Evolutionary conservation across 2,329 filamentous ascomycete species (phyloP).

Genomic region (Ilyonectria sp.): DNA sequence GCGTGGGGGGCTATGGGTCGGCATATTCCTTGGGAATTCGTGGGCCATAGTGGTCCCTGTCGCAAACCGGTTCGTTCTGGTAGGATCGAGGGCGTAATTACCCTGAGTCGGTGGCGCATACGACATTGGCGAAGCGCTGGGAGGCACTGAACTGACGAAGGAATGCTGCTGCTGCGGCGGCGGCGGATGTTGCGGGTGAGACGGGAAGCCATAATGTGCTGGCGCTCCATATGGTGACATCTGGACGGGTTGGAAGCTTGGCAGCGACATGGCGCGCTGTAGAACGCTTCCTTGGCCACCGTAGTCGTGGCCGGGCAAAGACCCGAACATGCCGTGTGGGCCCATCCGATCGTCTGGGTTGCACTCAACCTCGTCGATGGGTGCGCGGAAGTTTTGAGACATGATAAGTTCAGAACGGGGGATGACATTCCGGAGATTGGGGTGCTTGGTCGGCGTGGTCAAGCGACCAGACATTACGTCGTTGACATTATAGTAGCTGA

Average conservation of each 20-base stretch:
- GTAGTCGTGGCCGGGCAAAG: constrained; percentile 36
- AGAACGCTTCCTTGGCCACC: constrained; percentile 33
- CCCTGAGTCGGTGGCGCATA: constrained; percentile 30
- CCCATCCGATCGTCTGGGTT: constrained; percentile 24
- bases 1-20: constrained; percentile 30
- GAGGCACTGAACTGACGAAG: constrained; percentile 33
- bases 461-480: constrained; percentile 79
- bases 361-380: constrained; percentile 72
- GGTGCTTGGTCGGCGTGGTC: constrained; percentile 69
- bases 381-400: constrained; percentile 77
- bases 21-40: constrained; percentile 47
- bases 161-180: constrained; percentile 20
- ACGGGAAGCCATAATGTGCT: constrained; percentile 31
- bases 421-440: constrained; percentile 55
- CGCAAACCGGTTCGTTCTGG: constrained; percentile 31
- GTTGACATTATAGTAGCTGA: constrained; percentile 89
- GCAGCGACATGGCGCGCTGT: constrained; percentile 47
- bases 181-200: constrained; percentile 20
- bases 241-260: constrained; percentile 40
- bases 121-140: constrained; percentile 34
- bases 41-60: constrained; percentile 36
- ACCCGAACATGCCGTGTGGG: constrained; percentile 21
- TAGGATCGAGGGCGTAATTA: constrained; percentile 44
- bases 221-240: constrained; percentile 17
- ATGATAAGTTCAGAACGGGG: constrained; percentile 72